phyloP scores from a whole-genome alignment of 768 basidiomycete genomes.

The Serpula lacrymans region DNA sequence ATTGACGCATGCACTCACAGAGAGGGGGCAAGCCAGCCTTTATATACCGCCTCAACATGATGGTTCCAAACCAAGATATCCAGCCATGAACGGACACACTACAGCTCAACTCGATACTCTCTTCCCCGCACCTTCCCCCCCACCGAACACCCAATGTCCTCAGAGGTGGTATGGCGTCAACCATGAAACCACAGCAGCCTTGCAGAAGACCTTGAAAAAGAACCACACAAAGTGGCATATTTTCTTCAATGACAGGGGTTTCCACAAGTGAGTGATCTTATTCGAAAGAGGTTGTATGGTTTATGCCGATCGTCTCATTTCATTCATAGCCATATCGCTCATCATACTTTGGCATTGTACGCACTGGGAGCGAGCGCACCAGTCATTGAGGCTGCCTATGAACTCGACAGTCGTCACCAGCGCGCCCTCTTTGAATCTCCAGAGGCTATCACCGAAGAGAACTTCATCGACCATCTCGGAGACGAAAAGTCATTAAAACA shows the following conservation, averaged over 20 bases:
- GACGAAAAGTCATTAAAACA: slow-evolving; percentile 20
- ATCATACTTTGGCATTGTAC: slow-evolving; percentile 27
- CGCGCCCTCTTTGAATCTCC: slow-evolving; percentile 22
- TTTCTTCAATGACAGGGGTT: slow-evolving; percentile 42
- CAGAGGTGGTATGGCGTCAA: slow-evolving; percentile 25
- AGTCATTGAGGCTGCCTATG: slow-evolving; percentile 23
- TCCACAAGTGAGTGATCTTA: slow-evolving; percentile 46
- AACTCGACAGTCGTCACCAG: slow-evolving; percentile 16
- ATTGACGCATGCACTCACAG: too few species aligned
- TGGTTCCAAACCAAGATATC: too few species aligned
- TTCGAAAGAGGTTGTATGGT: background rate
- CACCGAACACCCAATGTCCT: slow-evolving; percentile 20
- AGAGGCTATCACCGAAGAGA: slow-evolving; percentile 16
- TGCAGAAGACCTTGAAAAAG: slow-evolving; percentile 38
- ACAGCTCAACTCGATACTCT: slow-evolving; percentile 13
- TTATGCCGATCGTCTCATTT: background rate
- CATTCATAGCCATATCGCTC: slow-evolving; percentile 22
- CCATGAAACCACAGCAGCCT: slow-evolving; percentile 24
- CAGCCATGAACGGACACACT: background rate
- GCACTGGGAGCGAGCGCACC: slow-evolving; percentile 20
- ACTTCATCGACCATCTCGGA: slow-evolving; percentile 20
- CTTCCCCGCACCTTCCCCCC: slow-evolving; percentile 23
- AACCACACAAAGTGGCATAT: slow-evolving; percentile 47
- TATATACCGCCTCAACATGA: too few species aligned
- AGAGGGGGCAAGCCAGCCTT: too few species aligned